phyloP scores from a whole-genome alignment of 2,329 filamentous ascomycete species.

The Dothiorella sarmentorum region DNA sequence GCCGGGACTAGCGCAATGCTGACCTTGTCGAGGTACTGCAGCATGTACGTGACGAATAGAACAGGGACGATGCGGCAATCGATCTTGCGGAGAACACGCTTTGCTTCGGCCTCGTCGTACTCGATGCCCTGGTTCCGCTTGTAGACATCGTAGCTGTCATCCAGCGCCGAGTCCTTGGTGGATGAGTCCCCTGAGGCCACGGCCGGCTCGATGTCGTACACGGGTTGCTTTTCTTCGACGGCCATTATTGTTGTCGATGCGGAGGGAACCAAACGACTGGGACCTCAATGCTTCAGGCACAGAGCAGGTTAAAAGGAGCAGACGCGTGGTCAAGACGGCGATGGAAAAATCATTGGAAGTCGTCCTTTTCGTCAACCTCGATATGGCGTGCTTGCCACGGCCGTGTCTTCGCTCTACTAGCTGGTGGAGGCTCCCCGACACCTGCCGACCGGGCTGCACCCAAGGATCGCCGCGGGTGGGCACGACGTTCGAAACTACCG shows the following conservation, averaged over 20 bases:
- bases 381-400: conserved; percentile 17
- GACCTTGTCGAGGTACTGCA: conserved; percentile 42
- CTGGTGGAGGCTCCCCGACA: neutral
- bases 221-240: neutral
- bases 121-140: conserved; percentile 26
- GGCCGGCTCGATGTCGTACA: conserved; percentile 12
- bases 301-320: neutral
- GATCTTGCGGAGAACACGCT: conserved; percentile 30
- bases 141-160: conserved; percentile 34
- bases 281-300: neutral
- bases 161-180: conserved; percentile 20
- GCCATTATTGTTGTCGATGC: conserved; percentile 4
- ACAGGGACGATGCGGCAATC: conserved; percentile 31
- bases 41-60: conserved; percentile 35
- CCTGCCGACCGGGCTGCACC: neutral
- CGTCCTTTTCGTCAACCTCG: neutral
- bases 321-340: neutral
- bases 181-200: neutral
- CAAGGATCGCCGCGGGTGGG: neutral
- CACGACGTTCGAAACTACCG: neutral
- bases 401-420: conserved; percentile 2
- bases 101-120: conserved; percentile 27
- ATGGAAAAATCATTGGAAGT: neutral
- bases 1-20: conserved; percentile 23
- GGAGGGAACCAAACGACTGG: neutral